These are phyloP conservation scores for Aegilops bicornis DNA, from an alignment of 176 grass and related monocot genomes.

Conservation along the genomic window DNA sequence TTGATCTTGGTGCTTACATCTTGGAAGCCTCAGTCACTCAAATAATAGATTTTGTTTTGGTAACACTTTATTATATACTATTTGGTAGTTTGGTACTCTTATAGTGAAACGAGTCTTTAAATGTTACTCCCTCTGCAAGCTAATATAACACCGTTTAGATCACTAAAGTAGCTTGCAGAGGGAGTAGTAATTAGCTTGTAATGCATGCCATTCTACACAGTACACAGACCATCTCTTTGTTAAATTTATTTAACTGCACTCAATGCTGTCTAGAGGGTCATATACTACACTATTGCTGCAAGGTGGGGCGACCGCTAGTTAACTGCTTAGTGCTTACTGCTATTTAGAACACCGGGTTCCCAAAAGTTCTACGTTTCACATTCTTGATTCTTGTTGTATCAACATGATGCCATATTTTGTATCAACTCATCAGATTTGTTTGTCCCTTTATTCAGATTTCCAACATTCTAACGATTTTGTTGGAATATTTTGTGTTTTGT, in stretches of 20 bases:
- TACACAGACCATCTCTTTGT: not conserved
- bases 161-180: no score
- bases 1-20: not conserved
- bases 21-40: not conserved
- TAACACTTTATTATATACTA: constrained; percentile 3
- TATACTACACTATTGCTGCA: not conserved
- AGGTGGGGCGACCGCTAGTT: not conserved
- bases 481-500: constrained; percentile 9
- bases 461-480: not conserved
- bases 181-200: not conserved
- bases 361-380: not conserved
- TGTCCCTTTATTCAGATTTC: not conserved
- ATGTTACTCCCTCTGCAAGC: no score
- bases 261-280: not conserved
- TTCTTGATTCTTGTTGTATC: constrained; percentile 15
- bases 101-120: not conserved
- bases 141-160: no score
- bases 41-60: not conserved
- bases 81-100: not conserved
- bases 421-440: not conserved
- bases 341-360: not conserved
- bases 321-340: constrained; percentile 1
- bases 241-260: not conserved
- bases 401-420: not conserved
- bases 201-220: not conserved